Conservation (phyloP, 805 yeast species). For the Kazachstania africana region DNA sequence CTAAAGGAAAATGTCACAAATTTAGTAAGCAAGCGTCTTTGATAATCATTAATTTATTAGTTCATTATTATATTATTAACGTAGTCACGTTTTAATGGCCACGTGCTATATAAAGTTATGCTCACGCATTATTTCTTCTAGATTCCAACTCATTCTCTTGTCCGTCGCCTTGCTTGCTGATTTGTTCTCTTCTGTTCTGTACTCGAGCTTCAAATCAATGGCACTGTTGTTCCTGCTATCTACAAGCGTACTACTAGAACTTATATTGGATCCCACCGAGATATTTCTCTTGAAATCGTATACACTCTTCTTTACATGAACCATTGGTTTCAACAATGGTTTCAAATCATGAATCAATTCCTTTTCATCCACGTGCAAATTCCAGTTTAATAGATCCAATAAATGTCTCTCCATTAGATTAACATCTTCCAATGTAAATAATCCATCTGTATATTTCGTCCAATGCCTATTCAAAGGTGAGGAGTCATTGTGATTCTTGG, state of each 20-base stretch:
- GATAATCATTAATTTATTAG: too few species aligned
- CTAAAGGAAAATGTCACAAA: too few species aligned
- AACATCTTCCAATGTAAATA: constrained; percentile 54
- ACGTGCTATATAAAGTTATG: too few species aligned
- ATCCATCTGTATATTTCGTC: constrained; percentile 66
- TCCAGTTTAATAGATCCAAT: constrained; percentile 57
- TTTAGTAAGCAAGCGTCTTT: too few species aligned
- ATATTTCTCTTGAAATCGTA: constrained; percentile 17
- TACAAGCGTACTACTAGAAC: constrained; percentile 9
- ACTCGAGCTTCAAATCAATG: not conserved
- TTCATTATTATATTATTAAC: too few species aligned
- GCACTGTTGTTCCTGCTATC: constrained; percentile 9
- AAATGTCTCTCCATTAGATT: constrained; percentile 73
- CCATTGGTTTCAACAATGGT: constrained; percentile 24
- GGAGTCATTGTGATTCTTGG: constrained; percentile 66
- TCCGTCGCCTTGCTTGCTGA: too few species aligned
- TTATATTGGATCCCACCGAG: constrained; percentile 7
- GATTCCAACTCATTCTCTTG: too few species aligned
- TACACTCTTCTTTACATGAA: constrained; percentile 1
- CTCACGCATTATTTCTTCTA: too few species aligned
- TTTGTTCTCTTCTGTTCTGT: too few species aligned
- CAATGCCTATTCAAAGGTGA: constrained; percentile 72
- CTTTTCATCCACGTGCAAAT: constrained; percentile 47
- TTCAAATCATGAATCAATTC: constrained; percentile 58
- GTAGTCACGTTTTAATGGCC: too few species aligned